Conservation (phyloP, 441 rosid genomes). For the Populus hybrid region DNA sequence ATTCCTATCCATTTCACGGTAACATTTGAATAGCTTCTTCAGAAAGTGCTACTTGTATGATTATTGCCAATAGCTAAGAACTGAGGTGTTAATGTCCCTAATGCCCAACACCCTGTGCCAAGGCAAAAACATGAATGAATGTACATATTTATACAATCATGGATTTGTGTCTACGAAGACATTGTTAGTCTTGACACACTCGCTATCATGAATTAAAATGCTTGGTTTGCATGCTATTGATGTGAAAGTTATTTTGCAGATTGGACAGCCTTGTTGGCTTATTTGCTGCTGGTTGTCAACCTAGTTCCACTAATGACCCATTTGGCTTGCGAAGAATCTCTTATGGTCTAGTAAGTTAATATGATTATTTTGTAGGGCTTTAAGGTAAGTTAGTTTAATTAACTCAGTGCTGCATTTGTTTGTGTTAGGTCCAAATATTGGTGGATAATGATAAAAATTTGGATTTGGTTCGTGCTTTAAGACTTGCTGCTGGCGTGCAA, state of each 20-base stretch:
- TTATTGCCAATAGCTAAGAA: background rate
- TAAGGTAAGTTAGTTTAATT: conserved; percentile 1
- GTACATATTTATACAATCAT: background rate
- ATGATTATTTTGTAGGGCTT: conserved; percentile 16
- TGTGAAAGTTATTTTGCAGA: conserved; percentile 41
- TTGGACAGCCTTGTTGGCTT: conserved; percentile 93
- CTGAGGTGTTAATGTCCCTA: background rate
- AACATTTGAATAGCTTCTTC: background rate
- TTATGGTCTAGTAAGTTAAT: conserved; percentile 79
- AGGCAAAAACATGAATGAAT: background rate
- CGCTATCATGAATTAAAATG: background rate
- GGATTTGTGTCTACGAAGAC: background rate
- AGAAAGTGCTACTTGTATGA: background rate
- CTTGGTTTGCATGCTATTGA: background rate
- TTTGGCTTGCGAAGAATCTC: conserved; percentile 95
- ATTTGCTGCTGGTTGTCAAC: conserved; percentile 98
- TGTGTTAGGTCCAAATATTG: conserved; percentile 77
- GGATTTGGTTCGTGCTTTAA: conserved; percentile 57
- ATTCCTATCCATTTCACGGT: background rate
- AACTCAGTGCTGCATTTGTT: conserved; percentile 20
- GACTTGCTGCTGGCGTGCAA: conserved; percentile 77
- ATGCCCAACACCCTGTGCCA: background rate
- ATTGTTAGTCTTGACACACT: background rate
- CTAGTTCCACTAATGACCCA: conserved; percentile 90
- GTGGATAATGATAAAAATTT: conserved; percentile 72